These are phyloP conservation scores for Ophiostoma quercus DNA, from an alignment of 2,329 filamentous ascomycete genomes.

Conservation along the genomic window DNA sequence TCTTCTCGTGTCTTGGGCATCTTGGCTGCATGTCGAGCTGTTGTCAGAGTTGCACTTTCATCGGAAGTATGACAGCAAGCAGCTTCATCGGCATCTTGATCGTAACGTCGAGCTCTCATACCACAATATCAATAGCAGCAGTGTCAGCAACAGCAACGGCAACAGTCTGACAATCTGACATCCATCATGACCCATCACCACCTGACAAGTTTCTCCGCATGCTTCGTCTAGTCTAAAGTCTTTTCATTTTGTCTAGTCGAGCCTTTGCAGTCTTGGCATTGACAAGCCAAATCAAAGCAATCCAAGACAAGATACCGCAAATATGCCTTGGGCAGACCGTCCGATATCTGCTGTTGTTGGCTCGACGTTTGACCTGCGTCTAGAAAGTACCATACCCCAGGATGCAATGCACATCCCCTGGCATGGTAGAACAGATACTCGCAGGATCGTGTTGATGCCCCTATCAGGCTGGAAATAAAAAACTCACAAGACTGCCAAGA, in stretches of 20 bases:
- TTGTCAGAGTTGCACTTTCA: neutral
- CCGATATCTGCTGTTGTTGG: neutral
- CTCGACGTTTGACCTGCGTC: neutral
- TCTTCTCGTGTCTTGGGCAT: neutral
- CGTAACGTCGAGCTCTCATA: neutral
- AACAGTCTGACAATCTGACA: neutral
- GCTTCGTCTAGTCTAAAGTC: neutral
- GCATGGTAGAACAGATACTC: neutral
- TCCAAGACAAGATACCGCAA: neutral
- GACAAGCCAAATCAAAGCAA: neutral
- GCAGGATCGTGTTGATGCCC: constrained; percentile 1
- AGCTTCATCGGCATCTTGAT: neutral
- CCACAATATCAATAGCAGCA: too few species aligned
- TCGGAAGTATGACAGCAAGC: neutral
- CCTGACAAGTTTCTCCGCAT: neutral
- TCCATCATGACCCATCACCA: too few species aligned
- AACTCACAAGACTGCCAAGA: neutral
- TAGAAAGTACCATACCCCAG: neutral
- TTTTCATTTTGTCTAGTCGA: neutral
- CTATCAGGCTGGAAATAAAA: neutral
- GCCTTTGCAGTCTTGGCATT: neutral
- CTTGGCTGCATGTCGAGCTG: neutral
- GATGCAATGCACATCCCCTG: neutral
- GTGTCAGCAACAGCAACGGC: too few species aligned
- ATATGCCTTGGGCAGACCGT: constrained; percentile 7